Evolutionary conservation across 2,329 filamentous ascomycete species (phyloP), one percentile per base, ranked within the genome.

Genomic region (Clonostachys chloroleuca): DNA sequence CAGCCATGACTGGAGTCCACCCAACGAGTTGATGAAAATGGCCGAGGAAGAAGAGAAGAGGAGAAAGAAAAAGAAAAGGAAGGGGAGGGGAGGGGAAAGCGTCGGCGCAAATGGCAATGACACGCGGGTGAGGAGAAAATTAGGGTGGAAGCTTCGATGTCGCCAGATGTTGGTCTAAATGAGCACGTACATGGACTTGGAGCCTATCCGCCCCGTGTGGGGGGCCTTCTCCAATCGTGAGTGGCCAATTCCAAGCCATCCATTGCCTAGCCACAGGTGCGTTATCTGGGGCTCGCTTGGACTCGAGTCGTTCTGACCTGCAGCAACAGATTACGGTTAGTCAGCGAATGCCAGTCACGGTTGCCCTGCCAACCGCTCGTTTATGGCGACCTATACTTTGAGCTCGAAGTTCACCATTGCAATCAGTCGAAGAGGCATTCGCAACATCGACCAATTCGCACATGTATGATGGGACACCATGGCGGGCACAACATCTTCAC

Each of bases 1-100:
- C 72, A 56, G 77, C 77, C 78, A 81, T 81, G 62, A 51, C 52
- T 30, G 24, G 24, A 30, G 51, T 18, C 16, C 12, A 43, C 10
- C 16, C 40, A 20, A 42, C 16, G 36, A 39, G 14, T 14, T 18
- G 36, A n/a, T 4, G 17, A 37, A 20, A 43, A 36, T n/a, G 39
- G n/a, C 33, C 34, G 17, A 24, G 36, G 13, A 9, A 34, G 41
- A 40, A n/a, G 36, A 39, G 14, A 24, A 39, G 36, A 44, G 16
- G 35, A 34, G 18, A 42, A 30, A 16, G 24, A 42, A 16, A 36
- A 10, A 18, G 34, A 42, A 42, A 14, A 40, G 41, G 46, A n/a
- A 20, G 10, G 30, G 35, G 30, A 17, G 6, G 8, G 37, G 43
- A 49, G 36, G 40, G 17, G 13, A 37, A 20, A 47, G 42, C 7